phyloP scores from a whole-genome alignment of 1,284 basidiomycete species.

The Ceratobasidium theobromae region DNA sequence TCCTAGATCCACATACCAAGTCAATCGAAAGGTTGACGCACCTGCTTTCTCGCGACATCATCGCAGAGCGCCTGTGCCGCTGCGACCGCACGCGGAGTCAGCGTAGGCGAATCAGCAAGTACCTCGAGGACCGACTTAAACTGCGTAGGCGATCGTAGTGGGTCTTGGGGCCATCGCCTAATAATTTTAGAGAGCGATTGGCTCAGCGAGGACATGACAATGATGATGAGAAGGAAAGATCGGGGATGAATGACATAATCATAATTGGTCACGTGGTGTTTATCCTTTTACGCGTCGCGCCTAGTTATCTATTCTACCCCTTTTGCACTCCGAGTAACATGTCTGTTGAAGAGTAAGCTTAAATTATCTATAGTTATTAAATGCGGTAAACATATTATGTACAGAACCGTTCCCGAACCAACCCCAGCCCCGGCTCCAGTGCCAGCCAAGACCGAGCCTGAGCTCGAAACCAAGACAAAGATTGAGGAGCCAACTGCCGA shows the following conservation, averaged over 20 bases:
- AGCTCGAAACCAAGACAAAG: neutral
- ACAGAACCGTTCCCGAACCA: neutral
- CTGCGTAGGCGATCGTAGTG: constrained; percentile 11
- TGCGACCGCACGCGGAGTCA: neutral
- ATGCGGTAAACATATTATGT: neutral
- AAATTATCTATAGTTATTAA: constrained; percentile 11
- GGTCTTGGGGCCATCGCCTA: constrained; percentile 16
- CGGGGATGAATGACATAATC: neutral
- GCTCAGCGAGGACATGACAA: neutral
- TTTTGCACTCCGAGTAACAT: neutral
- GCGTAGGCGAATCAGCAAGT: neutral
- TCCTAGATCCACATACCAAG: neutral
- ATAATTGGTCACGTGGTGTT: constrained; percentile 11
- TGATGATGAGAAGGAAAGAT: neutral
- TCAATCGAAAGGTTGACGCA: neutral
- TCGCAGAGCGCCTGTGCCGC: constrained; percentile 15
- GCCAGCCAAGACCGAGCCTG: neutral
- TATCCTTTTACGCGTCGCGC: constrained; percentile 29
- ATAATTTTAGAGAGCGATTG: neutral
- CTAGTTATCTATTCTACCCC: neutral
- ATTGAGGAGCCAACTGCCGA: constrained; percentile 48
- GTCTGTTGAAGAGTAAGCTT: constrained; percentile 10
- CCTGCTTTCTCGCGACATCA: constrained; percentile 11
- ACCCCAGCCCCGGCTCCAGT: neutral
- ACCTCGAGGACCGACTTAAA: constrained; percentile 5